Evolutionary conservation across 345 rosid species (phyloP), one percentile per base, ranked within the genome.

Genomic region (Crucihimalaya himalaica): DNA sequence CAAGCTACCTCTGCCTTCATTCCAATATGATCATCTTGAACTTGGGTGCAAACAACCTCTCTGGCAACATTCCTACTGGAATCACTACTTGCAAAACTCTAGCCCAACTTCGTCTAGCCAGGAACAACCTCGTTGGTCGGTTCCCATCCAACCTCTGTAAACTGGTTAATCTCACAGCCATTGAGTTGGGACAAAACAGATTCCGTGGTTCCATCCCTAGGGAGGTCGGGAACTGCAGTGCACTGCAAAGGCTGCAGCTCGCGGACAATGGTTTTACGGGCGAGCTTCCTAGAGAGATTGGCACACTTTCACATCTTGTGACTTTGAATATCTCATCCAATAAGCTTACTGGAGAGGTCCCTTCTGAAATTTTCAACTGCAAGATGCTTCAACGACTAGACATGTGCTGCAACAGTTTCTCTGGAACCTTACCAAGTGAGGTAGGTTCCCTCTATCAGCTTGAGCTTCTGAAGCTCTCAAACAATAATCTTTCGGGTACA

Each of bases 391-490:
- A 93, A 76, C 66, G 97, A 50, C 92, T 93, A 31, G 98, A 93
- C 73, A 82, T 93, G 73, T 89, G 91, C 81, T 68, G 66, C 55
- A 93, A 93, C 71, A 76, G 48, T 29, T 89, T 93, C 74, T 65
- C 48, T 3, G 95, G 96, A 16, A 52, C 72, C 60, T 78, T 93
- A 37, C 90, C 93, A 5, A 75, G 70, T 20, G 85, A 84, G 63
- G 71, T 91, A 3, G 95, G 97, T 71, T 79, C 64, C 35, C 90
- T 93, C 54, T 82, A 82, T 63, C 89, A 88, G 59, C 77, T 93
- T 81, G 98, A 93, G 90, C 91, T 89, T 70, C 89, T 93, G 63
- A 83, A 79, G 89, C 90, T 93, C 20, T 93, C 98, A 2, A 87
- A 88, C 5, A 93, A 91, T 63, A 66, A 77, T 53, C 71, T 93